phyloP scores from a whole-genome alignment of 179 eudicot genomes.

The Carnegiea gigantea region DNA sequence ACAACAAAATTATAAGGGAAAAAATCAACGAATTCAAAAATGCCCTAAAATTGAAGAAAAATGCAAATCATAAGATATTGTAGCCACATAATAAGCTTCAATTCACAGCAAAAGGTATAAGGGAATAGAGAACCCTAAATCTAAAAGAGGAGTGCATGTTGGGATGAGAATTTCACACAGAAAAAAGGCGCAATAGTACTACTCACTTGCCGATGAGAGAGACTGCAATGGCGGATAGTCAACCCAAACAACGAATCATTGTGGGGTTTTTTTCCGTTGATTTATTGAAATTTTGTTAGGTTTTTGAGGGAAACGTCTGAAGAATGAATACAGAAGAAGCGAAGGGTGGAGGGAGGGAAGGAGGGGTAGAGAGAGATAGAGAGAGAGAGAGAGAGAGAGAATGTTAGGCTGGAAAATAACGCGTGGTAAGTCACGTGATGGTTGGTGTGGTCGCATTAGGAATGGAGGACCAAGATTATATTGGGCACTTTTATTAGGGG shows the following conservation, averaged over 20 bases:
- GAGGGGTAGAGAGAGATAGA: not conserved
- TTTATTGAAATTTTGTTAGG: slow-evolving; percentile 8
- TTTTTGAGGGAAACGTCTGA: slow-evolving; percentile 21
- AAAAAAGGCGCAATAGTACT: not conserved
- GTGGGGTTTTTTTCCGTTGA: not conserved
- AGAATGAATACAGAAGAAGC: not conserved
- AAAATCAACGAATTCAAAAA: not conserved
- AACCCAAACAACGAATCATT: slow-evolving; percentile 1
- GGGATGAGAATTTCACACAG: not conserved
- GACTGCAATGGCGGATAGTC: slow-evolving; percentile 10
- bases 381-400: not conserved
- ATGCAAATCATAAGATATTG: not conserved
- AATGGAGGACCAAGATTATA: too few relatives aligned
- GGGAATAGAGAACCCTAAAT: slow-evolving; percentile 12
- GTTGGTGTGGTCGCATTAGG: not conserved
- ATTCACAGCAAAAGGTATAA: not conserved
- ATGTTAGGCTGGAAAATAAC: not conserved
- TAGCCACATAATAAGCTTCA: not conserved
- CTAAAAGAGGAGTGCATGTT: not conserved
- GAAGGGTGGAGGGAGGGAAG: not conserved
- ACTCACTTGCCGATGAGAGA: slow-evolving; percentile 7
- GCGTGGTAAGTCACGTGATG: slow-evolving; percentile 20
- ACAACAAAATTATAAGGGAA: not conserved
- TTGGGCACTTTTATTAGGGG: not conserved
- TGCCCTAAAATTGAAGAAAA: not conserved